phyloP scores from a whole-genome alignment of 1,139 yeast species.

The Debaryomyces subglobosus region DNA sequence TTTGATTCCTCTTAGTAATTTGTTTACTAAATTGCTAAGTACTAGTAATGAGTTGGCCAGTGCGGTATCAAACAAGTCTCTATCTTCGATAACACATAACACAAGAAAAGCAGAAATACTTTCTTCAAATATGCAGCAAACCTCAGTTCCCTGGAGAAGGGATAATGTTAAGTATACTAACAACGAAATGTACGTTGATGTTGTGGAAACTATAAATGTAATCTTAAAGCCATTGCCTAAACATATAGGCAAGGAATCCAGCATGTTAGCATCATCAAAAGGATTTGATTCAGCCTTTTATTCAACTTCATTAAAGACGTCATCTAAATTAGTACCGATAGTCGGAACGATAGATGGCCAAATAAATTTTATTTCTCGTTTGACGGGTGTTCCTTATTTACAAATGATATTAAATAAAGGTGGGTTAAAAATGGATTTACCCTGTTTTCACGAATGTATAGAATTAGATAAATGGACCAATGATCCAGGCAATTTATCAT shows the following conservation, averaged over 20 bases:
- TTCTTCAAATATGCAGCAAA: not conserved
- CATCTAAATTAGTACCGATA: slow-evolving; percentile 41
- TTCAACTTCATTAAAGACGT: slow-evolving; percentile 24
- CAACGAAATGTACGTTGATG: slow-evolving; percentile 82
- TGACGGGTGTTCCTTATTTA: slow-evolving; percentile 77
- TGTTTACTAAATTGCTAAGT: slow-evolving; percentile 40
- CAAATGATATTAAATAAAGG: slow-evolving; percentile 54
- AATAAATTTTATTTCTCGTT: slow-evolving; percentile 62
- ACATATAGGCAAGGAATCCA: slow-evolving; percentile 9
- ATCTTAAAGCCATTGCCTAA: slow-evolving; percentile 35
- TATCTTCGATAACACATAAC: slow-evolving; percentile 14
- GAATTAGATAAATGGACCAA: slow-evolving; percentile 48
- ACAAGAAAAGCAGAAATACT: slow-evolving; percentile 8
- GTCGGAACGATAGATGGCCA: slow-evolving; percentile 68
- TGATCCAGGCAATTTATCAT: slow-evolving; percentile 50
- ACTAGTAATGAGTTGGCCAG: slow-evolving; percentile 36
- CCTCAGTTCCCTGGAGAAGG: slow-evolving; percentile 73
- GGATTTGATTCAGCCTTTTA: slow-evolving; percentile 44
- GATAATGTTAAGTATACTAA: slow-evolving; percentile 65
- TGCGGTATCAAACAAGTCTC: slow-evolving; percentile 22
- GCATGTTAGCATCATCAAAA: slow-evolving; percentile 13
- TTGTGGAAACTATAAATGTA: slow-evolving; percentile 61
- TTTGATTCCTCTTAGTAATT: slow-evolving; percentile 62
- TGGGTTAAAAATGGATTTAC: slow-evolving; percentile 48
- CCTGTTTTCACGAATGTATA: slow-evolving; percentile 65